phyloP scores from a whole-genome alignment of 352 stramenopile species.

The Phytopythium kandeliae region DNA sequence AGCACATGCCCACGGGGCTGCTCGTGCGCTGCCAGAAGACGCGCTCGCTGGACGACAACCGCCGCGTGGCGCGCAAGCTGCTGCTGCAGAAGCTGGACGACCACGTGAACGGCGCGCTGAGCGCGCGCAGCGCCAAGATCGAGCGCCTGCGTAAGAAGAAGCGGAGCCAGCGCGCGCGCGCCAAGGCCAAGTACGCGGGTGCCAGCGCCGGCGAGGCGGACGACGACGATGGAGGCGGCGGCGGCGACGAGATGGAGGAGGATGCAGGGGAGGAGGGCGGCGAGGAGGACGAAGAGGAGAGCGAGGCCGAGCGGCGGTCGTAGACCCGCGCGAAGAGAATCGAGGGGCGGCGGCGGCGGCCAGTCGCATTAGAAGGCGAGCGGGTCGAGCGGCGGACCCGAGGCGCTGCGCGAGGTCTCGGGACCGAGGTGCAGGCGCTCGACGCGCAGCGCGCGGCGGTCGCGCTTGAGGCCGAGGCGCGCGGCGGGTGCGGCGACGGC shows the following conservation, averaged over 20 bases:
- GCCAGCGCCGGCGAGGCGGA: constrained; percentile 5
- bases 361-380: constrained; percentile 16
- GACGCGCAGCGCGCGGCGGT: constrained; percentile 66
- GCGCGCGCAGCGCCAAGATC: constrained; percentile 58
- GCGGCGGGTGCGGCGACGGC: constrained; percentile 45
- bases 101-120: constrained; percentile 56
- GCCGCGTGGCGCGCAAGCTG: constrained; percentile 63
- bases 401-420: constrained; percentile 45
- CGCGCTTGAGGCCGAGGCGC: constrained; percentile 60
- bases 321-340: background rate
- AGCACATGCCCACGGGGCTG: constrained; percentile 71
- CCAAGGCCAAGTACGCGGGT: constrained; percentile 48
- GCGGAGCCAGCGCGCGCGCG: constrained; percentile 41
- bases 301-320: constrained; percentile 3
- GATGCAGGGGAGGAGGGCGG: constrained; percentile 10
- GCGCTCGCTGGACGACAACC: constrained; percentile 73
- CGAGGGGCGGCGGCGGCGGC: too few species aligned
- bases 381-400: constrained; percentile 8
- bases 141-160: constrained; percentile 66
- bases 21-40: constrained; percentile 79
- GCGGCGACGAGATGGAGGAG: too few species aligned
- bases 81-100: constrained; percentile 75
- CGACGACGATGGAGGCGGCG: constrained; percentile 1
- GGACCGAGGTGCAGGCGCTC: constrained; percentile 75
- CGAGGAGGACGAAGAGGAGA: constrained; percentile 8